These are phyloP conservation scores for Starmera stellimalicola DNA, from an alignment of 1,139 yeast species.

Conservation along the genomic window DNA sequence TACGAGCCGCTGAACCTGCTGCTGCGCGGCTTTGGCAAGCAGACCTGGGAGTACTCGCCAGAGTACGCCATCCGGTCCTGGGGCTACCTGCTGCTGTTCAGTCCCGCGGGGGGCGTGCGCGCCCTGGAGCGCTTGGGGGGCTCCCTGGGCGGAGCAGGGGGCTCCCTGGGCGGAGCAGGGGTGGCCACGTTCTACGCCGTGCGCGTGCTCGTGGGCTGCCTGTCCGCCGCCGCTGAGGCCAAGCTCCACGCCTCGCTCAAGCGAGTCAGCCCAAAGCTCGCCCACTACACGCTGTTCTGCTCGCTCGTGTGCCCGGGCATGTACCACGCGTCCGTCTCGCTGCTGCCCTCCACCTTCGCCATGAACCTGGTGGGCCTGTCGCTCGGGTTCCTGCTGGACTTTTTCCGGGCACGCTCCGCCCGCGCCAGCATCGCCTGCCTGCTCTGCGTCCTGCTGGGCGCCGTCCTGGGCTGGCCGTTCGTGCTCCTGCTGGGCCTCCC, in stretches of 20 bases:
- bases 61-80: conserved; percentile 83
- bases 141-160: conserved; percentile 13
- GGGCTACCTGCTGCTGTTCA: conserved; percentile 56
- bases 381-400: conserved; percentile 26
- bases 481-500: conserved; percentile 60
- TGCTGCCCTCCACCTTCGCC: conserved; percentile 81
- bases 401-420: conserved; percentile 8
- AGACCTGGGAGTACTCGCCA: conserved; percentile 97
- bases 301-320: conserved; percentile 51
- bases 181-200: conserved; percentile 45
- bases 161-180: conserved; percentile 12
- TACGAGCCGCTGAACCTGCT: conserved; percentile 88
- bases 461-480: conserved; percentile 90
- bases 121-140: too few relatives aligned
- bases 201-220: conserved; percentile 42
- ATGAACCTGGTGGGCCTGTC: conserved; percentile 61
- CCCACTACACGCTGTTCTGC: conserved; percentile 49
- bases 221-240: conserved; percentile 47
- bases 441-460: conserved; percentile 51
- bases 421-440: conserved; percentile 32
- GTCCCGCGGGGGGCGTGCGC: conserved; percentile 32
- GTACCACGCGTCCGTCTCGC: conserved; percentile 78
- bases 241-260: conserved; percentile 37
- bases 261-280: conserved; percentile 27
- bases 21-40: conserved; percentile 77